These are phyloP conservation scores for Epichloe coenophiala DNA, from an alignment of 2,329 filamentous ascomycete species.

Conservation along the genomic window DNA sequence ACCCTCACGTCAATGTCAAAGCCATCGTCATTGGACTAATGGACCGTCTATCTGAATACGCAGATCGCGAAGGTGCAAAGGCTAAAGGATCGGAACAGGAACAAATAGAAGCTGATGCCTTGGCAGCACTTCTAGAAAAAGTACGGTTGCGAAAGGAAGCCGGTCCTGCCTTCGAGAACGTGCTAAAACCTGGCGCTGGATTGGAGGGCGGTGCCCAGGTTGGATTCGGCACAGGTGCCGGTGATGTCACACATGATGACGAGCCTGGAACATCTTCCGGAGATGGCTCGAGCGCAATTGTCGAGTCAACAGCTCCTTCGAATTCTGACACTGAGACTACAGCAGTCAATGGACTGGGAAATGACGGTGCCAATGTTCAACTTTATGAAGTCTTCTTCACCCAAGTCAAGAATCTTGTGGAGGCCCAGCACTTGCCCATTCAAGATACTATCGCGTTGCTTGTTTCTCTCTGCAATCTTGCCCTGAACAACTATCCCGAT, in stretches of 20 bases:
- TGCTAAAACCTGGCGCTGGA: constrained; percentile 18
- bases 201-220: constrained; percentile 17
- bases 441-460: constrained; percentile 89
- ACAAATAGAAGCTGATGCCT: constrained; percentile 72
- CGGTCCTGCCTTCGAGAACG: constrained; percentile 7
- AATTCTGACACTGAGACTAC: constrained; percentile 34
- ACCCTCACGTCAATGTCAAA: constrained; percentile 96
- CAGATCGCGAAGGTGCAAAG: constrained; percentile 70
- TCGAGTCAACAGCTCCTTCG: constrained; percentile 23
- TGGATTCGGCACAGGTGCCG: constrained; percentile 20
- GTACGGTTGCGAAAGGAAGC: constrained; percentile 53
- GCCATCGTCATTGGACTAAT: constrained; percentile 95
- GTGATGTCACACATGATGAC: constrained; percentile 13
- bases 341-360: constrained; percentile 31
- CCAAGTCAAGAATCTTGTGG: constrained; percentile 87
- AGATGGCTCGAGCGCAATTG: constrained; percentile 17
- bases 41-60: constrained; percentile 89
- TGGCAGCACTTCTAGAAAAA: constrained; percentile 64
- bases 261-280: constrained; percentile 12
- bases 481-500: constrained; percentile 90
- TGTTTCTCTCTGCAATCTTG: constrained; percentile 86
- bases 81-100: constrained; percentile 58
- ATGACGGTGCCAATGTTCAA: constrained; percentile 54
- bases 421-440: constrained; percentile 78
- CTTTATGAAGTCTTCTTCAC: constrained; percentile 96